Evolutionary conservation across 1,284 basidiomycete genomes (phyloP), one percentile per base, ranked within the genome.

Genomic region (Spongiforma sp.): DNA sequence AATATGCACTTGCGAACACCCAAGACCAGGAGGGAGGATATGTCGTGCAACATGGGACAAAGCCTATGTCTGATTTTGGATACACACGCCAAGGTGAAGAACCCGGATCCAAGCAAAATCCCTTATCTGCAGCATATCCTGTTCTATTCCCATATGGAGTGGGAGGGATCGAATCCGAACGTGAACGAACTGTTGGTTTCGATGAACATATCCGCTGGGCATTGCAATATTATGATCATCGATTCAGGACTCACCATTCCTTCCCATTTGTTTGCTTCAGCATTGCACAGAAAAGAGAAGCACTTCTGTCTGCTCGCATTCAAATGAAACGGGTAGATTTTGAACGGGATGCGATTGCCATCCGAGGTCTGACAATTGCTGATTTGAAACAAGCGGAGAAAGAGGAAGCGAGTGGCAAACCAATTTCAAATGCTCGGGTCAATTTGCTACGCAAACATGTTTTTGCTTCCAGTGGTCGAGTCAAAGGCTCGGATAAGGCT

Each of bases 311-410:
- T 0, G 68, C 70, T 0, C 11, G 50, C 0, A 36, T 74, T 1
- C 74, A 74, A 19, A 68, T 73, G 60, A 17, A 59, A 0, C 46
- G 43, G 0, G 10, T 21, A 14, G 68, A 68, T 8, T 75, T 75
- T 37, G 65, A 74, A 14, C 2, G 28, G 1, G 63, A 73, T 52
- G 50, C 61, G 0, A 19, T 50, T 0, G 50, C 63, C 0, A 39
- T 75, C 5, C 41, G 15, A 0, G 62, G 63, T 0, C 46, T 75
- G 1, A 69, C 69, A 0, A 8, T 52, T 0, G 61, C 60, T 2
- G 66, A 69, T 21, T 57, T 76, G 12, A 30, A 68, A 28, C 3
- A 60, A 39, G 71, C 73, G 0, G 37, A 55, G 12, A 24, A 63
- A 11, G 67, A 76, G 41, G 73, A 76, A 59, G 64, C 32, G 0